A percentile compares a stretch with the other conserved stretches of the same genome.
These are phyloP conservation scores for Bremia lactucae DNA, from an alignment of 352 stramenopile genomes.

Conservation along the genomic window DNA sequence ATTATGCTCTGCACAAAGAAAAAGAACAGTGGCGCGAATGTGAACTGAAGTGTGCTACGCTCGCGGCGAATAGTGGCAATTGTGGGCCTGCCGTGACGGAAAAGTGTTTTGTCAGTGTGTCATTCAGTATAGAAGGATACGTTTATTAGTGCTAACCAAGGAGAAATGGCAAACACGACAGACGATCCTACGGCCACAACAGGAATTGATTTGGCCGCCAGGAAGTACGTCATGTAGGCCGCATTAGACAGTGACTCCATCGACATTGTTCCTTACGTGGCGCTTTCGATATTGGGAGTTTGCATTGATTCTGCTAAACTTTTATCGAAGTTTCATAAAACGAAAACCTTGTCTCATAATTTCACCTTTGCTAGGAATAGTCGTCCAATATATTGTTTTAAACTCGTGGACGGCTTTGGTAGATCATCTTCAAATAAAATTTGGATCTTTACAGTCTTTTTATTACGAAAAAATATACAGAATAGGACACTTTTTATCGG, in stretches of 20 bases:
- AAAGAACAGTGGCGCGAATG: conserved; percentile 77
- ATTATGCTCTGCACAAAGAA: conserved; percentile 80
- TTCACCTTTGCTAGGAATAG: no score
- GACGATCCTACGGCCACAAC: conserved; percentile 47
- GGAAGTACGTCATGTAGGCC: conserved; percentile 62
- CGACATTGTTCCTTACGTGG: conserved; percentile 38
- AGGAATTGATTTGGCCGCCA: conserved; percentile 49
- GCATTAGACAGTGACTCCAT: conserved; percentile 51
- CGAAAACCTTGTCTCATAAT: no score
- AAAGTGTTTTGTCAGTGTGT: not conserved
- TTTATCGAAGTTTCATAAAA: no score
- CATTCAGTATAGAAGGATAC: not conserved
- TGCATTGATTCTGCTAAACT: not conserved
- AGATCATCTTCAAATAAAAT: no score
- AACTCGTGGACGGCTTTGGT: no score
- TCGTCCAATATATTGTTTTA: no score
- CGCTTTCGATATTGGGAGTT: no score
- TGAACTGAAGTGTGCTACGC: conserved; percentile 64
- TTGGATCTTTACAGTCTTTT: no score
- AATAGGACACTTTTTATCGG: no score
- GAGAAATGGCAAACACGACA: conserved; percentile 60
- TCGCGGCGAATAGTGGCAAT: conserved; percentile 47
- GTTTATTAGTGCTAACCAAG: conserved; percentile 29
- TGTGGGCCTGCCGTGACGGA: conserved; percentile 32
- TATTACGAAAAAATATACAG: no score